Base-by-base conservation (phyloP, 805 yeast genomes). In the Kluyveromyces wickerhamii region DNA sequence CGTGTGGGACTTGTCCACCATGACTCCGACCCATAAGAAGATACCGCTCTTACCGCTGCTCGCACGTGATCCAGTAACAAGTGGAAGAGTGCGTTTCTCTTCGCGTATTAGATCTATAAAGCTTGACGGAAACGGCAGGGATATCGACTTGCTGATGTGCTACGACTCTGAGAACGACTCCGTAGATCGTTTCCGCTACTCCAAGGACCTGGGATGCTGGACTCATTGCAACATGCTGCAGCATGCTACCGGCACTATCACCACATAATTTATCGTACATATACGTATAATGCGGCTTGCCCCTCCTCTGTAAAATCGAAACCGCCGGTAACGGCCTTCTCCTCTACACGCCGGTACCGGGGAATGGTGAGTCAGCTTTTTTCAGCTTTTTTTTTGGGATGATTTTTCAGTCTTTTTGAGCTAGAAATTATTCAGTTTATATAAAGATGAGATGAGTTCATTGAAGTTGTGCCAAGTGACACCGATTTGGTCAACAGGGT, bases 41-140 rank as follows among this genome's bases (percentile, higher is more conserved):
- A 40, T 59, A 3, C 48, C 62, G 6, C 43, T 57, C 2, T 34
- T 48, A 15, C 60, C 60, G 3, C 39, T 59, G 2, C 37, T 59
- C 10, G 41, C 43, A 26, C 45, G 43, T 29, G 44, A 46, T 11
- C 50, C 54, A 1, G 34, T 41, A 8, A 49, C 50, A 12, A 48
- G 52, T 1, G 48, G 45, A 31, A 51, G 43, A 37, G 52, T 55
- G 2, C 42, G 59, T 26, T 42, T 51, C 7, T 44, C 39, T 20
- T 54, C 54, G 27, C 49, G 44, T n/a, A 30, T 30, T 12, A 21
- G 19, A 21, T 22, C 25, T 9, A 19, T 13, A 6, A 13, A 14
- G 9, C 10, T 26, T 10, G 15, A 14, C 3, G 12, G 12, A n/a
- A n/a, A 24, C 12, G 27, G 27, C 5, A 14, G 12, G 10, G 8